These are phyloP conservation scores for Vitellaria paradoxa DNA, from an alignment of 179 eudicot genomes.

Conservation along the genomic window DNA sequence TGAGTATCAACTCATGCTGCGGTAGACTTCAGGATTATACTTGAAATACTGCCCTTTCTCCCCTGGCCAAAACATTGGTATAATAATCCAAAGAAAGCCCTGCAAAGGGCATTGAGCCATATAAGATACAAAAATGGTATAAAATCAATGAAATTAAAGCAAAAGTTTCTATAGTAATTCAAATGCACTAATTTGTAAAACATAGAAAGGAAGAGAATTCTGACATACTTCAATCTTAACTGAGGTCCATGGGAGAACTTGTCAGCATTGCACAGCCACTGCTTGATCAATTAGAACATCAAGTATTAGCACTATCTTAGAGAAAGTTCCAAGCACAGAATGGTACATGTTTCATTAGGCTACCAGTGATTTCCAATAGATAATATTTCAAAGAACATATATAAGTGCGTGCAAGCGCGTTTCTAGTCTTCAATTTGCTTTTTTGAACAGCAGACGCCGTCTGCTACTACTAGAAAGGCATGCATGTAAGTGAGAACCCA, in stretches of 20 bases:
- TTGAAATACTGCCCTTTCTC: slow-evolving; percentile 93
- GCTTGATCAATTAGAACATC: slow-evolving; percentile 19
- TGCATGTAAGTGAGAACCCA: too few relatives aligned
- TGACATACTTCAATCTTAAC: slow-evolving; percentile 77
- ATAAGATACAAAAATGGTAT: neutral
- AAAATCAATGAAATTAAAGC: neutral
- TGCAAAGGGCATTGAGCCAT: slow-evolving; percentile 21
- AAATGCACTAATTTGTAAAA: neutral
- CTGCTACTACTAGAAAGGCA: too few relatives aligned
- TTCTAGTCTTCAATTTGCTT: too few relatives aligned
- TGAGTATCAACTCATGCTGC: slow-evolving; percentile 74
- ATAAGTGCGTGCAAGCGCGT: neutral
- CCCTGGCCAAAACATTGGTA: slow-evolving; percentile 80
- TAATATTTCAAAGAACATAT: neutral
- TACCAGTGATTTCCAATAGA: neutral
- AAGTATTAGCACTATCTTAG: slow-evolving; percentile 10
- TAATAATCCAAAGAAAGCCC: slow-evolving; percentile 91
- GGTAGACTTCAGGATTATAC: slow-evolving; percentile 80
- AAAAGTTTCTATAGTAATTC: neutral
- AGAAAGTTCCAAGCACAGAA: neutral
- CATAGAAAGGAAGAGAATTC: neutral
- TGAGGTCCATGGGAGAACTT: slow-evolving; percentile 95
- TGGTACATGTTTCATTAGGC: neutral
- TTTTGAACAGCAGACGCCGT: too few relatives aligned
- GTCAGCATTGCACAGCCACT: slow-evolving; percentile 99